These are phyloP conservation scores for Dactylellina haptotyla DNA, from an alignment of 2,329 filamentous ascomycete genomes.

Conservation along the genomic window DNA sequence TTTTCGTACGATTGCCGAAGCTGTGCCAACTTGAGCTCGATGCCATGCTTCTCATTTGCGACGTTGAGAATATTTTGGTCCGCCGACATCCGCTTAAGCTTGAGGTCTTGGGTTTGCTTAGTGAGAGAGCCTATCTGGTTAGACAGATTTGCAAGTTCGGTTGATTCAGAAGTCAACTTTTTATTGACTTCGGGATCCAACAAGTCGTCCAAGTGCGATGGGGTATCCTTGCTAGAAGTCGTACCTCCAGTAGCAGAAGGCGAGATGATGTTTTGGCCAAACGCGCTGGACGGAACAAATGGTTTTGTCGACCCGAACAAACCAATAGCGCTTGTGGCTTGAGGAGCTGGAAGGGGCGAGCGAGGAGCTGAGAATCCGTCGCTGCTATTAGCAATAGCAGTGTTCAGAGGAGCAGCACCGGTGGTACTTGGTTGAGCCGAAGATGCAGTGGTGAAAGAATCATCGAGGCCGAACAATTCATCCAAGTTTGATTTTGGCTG, in stretches of 20 bases:
- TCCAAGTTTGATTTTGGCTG: slow-evolving; percentile 81
- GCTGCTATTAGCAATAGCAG: slow-evolving; percentile 49
- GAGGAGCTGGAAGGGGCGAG: slow-evolving; percentile 65
- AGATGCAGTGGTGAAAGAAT: slow-evolving; percentile 71
- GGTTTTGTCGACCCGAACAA: slow-evolving; percentile 77
- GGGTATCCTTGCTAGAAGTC: slow-evolving; percentile 62
- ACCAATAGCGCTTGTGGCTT: slow-evolving; percentile 59
- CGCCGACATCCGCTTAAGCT: slow-evolving; percentile 79
- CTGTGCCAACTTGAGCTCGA: slow-evolving; percentile 87
- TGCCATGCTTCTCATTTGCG: slow-evolving; percentile 87
- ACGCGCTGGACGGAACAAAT: slow-evolving; percentile 90
- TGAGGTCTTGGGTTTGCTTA: slow-evolving; percentile 93
- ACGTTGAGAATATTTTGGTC: slow-evolving; percentile 85
- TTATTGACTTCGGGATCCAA: slow-evolving; percentile 91
- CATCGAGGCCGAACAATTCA: slow-evolving; percentile 85
- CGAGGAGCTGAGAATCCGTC: slow-evolving; percentile 65
- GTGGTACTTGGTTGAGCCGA: slow-evolving; percentile 40
- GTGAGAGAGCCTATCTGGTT: slow-evolving; percentile 92
- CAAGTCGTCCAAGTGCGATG: slow-evolving; percentile 78
- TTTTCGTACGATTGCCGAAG: slow-evolving; percentile 90
- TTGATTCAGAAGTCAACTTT: slow-evolving; percentile 86
- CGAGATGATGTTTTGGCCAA: slow-evolving; percentile 81
- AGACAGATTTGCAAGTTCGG: slow-evolving; percentile 92
- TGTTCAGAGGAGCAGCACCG: slow-evolving; percentile 45
- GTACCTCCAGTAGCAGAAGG: slow-evolving; percentile 76